Evolutionary conservation across 345 rosid genomes (phyloP), one percentile per base, ranked within the genome.

Genomic region (Populus alba): DNA sequence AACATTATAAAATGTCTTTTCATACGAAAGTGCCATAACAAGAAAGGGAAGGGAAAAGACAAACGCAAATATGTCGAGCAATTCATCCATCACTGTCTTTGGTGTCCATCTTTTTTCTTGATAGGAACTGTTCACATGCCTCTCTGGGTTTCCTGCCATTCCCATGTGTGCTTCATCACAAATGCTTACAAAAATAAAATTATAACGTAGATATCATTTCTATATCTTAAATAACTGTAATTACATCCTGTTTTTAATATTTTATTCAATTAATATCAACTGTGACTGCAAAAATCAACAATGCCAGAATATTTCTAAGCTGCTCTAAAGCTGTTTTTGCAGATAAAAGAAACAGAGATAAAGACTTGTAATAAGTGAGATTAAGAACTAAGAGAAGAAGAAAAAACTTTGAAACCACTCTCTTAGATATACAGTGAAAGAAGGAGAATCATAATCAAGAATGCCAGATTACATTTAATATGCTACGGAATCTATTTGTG

Each of bases 391-490:
- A 49, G 38, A 23, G 51, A 53, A 65, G 55, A 66, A 66, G 8
- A 31, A 53, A 57, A 39, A 51, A 77, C 71, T 73, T 37, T 49
- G 45, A 73, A 59, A 75, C 71, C 79, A 73, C 45, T 70, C 62
- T 61, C 68, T 81, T 68, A 86, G 77, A 88, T 88, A 82, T 85
- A 88, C 90, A 88, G 47, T 27, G 69, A 45, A 69, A 76, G 33
- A 70, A 61, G 25, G 62, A 71, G 37, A 59, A 57, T 77, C 35
- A 80, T 23, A 71, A 77, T 86, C 81, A 89, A 68, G 89, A 83
- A 87, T 90, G 92, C 97, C 94, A 94, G 82, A 94, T 78, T 83
- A 97, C 97, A 81, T 82, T 91, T 41, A 93, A 84, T 81, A 95
- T 76, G 35, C 86, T 88, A 4, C 94, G 89, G 80, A 95, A 91